phyloP scores from a whole-genome alignment of 805 yeast genomes.

The Citeromyces nyonsensis region DNA sequence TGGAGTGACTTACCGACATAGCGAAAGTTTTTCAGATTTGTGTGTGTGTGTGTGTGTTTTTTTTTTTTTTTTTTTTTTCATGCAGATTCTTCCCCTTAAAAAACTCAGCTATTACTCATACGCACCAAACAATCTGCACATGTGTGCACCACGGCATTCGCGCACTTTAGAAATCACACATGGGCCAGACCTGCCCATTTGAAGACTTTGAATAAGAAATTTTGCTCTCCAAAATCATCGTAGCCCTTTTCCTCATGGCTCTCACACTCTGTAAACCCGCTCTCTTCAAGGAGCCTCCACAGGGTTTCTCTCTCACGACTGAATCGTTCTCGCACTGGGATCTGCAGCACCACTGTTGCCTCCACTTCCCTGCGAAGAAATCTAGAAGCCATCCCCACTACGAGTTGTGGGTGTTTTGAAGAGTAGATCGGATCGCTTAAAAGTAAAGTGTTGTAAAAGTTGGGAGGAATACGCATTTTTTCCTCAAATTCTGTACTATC shows the following conservation, averaged over 20 bases:
- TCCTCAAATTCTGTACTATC: slow-evolving; percentile 23
- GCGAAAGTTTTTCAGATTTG: too few species aligned
- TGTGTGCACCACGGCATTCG: neutral
- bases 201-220: slow-evolving; percentile 32
- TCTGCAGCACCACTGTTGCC: slow-evolving; percentile 46
- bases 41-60: too few species aligned
- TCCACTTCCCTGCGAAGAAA: slow-evolving; percentile 20
- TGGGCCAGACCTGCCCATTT: slow-evolving; percentile 5
- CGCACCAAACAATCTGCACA: neutral
- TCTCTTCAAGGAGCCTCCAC: slow-evolving; percentile 32
- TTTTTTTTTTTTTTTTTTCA: slow-evolving; percentile 1
- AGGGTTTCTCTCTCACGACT: slow-evolving; percentile 47
- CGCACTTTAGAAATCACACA: neutral
- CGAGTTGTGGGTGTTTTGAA: slow-evolving; percentile 61
- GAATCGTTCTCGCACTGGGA: slow-evolving; percentile 60
- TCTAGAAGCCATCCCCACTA: slow-evolving; percentile 37
- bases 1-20: too few species aligned
- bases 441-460: slow-evolving; percentile 41
- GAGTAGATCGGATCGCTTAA: slow-evolving; percentile 88
- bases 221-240: slow-evolving; percentile 76
- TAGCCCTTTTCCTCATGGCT: slow-evolving; percentile 41
- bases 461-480: slow-evolving; percentile 9
- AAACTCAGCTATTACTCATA: neutral
- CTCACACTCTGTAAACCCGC: slow-evolving; percentile 17
- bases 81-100: neutral